Evolutionary conservation across 2,329 filamentous ascomycete species (phyloP), one percentile per base, ranked within the genome.

Genomic region (Aureobasidium subglaciale): DNA sequence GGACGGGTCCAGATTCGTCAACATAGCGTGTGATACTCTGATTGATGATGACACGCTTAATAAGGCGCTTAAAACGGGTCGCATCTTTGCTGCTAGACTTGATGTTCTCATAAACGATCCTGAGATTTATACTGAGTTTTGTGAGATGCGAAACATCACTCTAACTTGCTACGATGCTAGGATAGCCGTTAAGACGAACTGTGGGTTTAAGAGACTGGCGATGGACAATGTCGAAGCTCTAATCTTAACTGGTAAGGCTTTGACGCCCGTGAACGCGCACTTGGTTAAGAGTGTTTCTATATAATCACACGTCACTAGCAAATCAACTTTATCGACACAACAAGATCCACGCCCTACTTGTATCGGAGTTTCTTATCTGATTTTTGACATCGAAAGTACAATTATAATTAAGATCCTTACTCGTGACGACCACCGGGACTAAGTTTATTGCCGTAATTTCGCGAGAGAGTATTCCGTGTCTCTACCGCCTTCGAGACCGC

Each of bases 1-100:
- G 61, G 69, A 62, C 1, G 83, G 82, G 0, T 72, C 77, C 2
- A 70, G 83, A 0, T 75, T 88, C 42, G 81, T 88, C 29, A 88
- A 87, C 62, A 78, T 87, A 27, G 83, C 84, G 7, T 71, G 84
- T 8, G 85, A 85, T 0, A 78, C 76, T 29, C 72, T 88, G 4
- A 78, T 88, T 3, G 82, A 87, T 59, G 84, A 87, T 62, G 77
- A 80, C 4, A 84, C 83, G 10, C 69, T 88, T 7, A 78, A 78
- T 0, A 73, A 75, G 18, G 83, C 84, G 4, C 68, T 88, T 10
- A 78, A 83, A 52, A 63, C 67, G 4, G 80, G 78, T 0, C 63
- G 65, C 0, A 59, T 88, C 0, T 68, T 70, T 1, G 71, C 77
- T 1, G 80, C 79, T 0, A 84, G 81, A 0, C 69, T 88, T 35